These are phyloP conservation scores for Erodium trifolium DNA, from an alignment of 441 rosid genomes.

Conservation along the genomic window DNA sequence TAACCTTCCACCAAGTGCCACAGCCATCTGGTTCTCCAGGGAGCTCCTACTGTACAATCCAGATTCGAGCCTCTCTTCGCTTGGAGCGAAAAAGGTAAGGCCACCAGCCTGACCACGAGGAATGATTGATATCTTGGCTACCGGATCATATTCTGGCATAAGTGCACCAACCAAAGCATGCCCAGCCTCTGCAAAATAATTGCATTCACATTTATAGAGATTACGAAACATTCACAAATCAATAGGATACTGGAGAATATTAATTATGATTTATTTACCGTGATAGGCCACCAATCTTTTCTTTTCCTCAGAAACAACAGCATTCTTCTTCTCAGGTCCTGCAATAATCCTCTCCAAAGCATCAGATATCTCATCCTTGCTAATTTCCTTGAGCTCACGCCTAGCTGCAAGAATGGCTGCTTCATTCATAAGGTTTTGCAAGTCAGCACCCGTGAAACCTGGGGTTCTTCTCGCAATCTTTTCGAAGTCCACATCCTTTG, in stretches of 20 bases:
- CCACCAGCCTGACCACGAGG: constrained; percentile 98
- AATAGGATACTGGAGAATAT: neutral
- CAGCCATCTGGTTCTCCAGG: constrained; percentile 94
- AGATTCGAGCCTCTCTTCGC: constrained; percentile 93
- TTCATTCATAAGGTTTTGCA: constrained; percentile 93
- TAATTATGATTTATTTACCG: constrained; percentile 30
- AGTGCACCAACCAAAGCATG: constrained; percentile 91
- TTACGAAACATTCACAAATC: constrained; percentile 3
- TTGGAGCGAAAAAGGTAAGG: constrained; percentile 85
- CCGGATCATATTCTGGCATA: constrained; percentile 92
- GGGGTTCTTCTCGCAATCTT: constrained; percentile 88
- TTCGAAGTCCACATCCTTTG: constrained; percentile 76
- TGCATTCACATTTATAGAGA: neutral
- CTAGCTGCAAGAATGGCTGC: constrained; percentile 96
- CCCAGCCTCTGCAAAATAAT: constrained; percentile 67
- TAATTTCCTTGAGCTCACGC: constrained; percentile 88
- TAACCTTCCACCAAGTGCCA: constrained; percentile 92
- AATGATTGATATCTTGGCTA: constrained; percentile 88
- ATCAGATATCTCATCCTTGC: constrained; percentile 92
- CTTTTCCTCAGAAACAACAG: constrained; percentile 85
- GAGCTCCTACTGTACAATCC: constrained; percentile 89
- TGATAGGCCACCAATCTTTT: constrained; percentile 83
- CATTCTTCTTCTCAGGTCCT: constrained; percentile 94
- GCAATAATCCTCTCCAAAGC: constrained; percentile 94
- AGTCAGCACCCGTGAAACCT: constrained; percentile 86